A percentile compares a stretch with the other conserved stretches of the same genome.
Evolutionary conservation across 805 yeast genomes (phyloP).

Genomic region (Myxozyma vanderwaltii): DNA sequence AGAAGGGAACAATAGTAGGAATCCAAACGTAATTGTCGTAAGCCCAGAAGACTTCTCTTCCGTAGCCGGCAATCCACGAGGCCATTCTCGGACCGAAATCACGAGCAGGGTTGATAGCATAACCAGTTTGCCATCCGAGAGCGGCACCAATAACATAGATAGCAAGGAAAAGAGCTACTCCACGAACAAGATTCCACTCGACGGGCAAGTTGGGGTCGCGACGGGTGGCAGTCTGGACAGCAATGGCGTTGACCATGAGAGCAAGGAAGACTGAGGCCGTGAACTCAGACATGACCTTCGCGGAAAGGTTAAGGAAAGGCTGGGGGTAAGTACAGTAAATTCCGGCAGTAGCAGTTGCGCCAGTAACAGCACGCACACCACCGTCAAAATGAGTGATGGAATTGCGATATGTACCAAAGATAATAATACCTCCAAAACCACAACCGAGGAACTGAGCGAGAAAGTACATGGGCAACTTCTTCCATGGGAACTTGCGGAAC

Average conservation of each 20-base stretch:
- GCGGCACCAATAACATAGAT: conserved; percentile 50
- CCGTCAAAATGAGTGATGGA: conserved; percentile 48
- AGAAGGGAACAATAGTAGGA: conserved; percentile 53
- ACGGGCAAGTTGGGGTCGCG: conserved; percentile 15
- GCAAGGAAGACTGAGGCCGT: conserved; percentile 51
- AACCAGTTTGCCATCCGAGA: conserved; percentile 56
- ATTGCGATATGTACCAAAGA: conserved; percentile 50
- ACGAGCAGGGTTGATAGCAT: conserved; percentile 57
- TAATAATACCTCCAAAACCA: conserved; percentile 50
- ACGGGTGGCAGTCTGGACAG: conserved; percentile 19
- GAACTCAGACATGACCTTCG: conserved; percentile 54
- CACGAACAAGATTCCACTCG: conserved; percentile 38
- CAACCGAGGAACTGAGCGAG: conserved; percentile 55
- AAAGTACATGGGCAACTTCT: conserved; percentile 50
- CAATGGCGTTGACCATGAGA: conserved; percentile 51
- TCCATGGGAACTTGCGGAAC: conserved; percentile 56
- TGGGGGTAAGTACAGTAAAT: conserved; percentile 53
- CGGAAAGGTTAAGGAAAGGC: conserved; percentile 46
- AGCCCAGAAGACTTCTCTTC: conserved; percentile 42
- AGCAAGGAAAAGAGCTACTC: conserved; percentile 51
- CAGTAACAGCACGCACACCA: conserved; percentile 40
- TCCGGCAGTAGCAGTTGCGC: conserved; percentile 46
- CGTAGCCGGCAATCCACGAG: conserved; percentile 52
- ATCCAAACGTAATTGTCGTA: conserved; percentile 56
- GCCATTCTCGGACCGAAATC: conserved; percentile 59